Evolutionary conservation across 129 eudicot species (phyloP).

Genomic region (Kitagawia praeruptora): DNA sequence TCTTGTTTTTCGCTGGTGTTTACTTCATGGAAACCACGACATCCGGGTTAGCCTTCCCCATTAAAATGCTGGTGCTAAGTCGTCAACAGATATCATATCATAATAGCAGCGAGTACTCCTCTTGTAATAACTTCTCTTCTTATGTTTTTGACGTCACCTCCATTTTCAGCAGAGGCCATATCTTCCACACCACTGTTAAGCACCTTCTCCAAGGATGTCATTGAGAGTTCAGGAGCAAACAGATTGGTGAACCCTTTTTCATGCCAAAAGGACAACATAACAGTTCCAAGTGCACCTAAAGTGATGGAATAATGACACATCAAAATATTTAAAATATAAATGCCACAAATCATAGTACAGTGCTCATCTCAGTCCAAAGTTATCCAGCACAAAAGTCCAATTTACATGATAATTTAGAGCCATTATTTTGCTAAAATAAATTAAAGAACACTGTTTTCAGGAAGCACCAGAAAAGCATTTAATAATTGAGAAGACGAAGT

Average conservation of each 20-base stretch:
- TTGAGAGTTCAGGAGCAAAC: too few relatives aligned
- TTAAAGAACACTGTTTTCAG: background rate
- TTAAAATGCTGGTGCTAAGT: conserved; percentile 71
- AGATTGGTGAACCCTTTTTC: too few relatives aligned
- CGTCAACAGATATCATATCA: conserved; percentile 69
- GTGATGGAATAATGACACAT: background rate
- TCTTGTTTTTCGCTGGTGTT: conserved; percentile 56
- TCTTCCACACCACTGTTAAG: too few relatives aligned
- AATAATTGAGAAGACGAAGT: background rate
- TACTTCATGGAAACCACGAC: conserved; percentile 72
- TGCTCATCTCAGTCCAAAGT: background rate
- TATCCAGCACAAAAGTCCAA: background rate
- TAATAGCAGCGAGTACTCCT: too few relatives aligned
- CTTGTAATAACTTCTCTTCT: too few relatives aligned
- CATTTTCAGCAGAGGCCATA: too few relatives aligned
- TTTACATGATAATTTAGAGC: background rate
- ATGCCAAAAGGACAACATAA: conserved; percentile 58
- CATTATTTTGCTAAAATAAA: background rate
- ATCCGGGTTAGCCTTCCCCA: conserved; percentile 93
- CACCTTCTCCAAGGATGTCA: too few relatives aligned
- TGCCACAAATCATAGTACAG: too few relatives aligned
- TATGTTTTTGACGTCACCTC: too few relatives aligned
- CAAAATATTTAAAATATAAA: too few relatives aligned
- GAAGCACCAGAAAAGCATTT: background rate
- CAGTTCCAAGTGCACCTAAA: conserved; percentile 89